These are phyloP conservation scores for Takashimella tepidaria DNA, from an alignment of 1,284 basidiomycete genomes.

Conservation along the genomic window DNA sequence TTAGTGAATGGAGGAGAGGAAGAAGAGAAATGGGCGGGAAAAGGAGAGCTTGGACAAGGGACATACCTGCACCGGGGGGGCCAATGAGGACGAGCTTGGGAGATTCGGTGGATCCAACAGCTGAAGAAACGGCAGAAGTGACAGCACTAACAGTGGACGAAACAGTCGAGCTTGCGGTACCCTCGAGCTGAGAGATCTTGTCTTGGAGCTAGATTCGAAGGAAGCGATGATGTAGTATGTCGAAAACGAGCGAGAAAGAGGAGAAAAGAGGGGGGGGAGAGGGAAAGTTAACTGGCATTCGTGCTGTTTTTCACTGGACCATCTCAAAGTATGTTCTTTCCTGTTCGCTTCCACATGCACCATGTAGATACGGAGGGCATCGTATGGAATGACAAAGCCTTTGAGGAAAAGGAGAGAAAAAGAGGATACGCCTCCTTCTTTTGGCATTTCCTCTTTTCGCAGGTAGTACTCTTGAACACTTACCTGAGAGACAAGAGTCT, in stretches of 20 bases:
- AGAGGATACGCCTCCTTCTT: neutral
- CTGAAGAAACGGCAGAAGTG: constrained; percentile 24
- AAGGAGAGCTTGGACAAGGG: neutral
- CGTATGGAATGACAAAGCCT: neutral
- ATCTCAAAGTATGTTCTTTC: neutral
- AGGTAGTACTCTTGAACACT: constrained; percentile 6
- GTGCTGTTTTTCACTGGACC: neutral
- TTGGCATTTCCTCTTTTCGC: neutral
- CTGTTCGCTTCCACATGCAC: neutral
- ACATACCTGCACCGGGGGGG: constrained; percentile 89
- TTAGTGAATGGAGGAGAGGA: neutral
- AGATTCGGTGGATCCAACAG: constrained; percentile 53
- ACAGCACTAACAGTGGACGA: constrained; percentile 5
- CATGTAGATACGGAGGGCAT: neutral
- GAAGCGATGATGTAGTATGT: too few species aligned
- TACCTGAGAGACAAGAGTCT: constrained; percentile 70
- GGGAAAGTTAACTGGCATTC: neutral
- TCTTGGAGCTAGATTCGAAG: constrained; percentile 45
- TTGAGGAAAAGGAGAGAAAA: neutral
- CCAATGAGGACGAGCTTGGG: constrained; percentile 89
- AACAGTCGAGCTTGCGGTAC: constrained; percentile 23
- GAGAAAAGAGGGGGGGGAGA: neutral
- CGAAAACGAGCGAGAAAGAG: too few species aligned
- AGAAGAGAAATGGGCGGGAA: neutral
- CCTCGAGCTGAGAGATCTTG: constrained; percentile 44